Percentiles rank a stretch among this genome's conserved stretches.
Evolutionary conservation across 2,329 filamentous ascomycete genomes (phyloP).

Genomic region (Zasmidium citrigriseum): DNA sequence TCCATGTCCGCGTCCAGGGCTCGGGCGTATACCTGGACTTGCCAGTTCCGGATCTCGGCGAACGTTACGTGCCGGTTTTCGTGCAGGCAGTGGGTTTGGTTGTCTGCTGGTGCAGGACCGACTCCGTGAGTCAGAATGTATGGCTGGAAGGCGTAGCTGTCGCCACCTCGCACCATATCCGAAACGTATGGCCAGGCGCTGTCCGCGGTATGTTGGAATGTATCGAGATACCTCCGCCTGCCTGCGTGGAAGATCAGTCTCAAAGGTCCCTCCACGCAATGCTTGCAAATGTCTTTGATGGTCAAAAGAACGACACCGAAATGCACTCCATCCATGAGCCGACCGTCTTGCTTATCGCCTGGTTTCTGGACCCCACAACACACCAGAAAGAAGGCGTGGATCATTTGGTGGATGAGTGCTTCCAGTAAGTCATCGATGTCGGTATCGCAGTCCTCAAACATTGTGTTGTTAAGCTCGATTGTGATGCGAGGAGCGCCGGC

Average conservation of each 20-base stretch:
- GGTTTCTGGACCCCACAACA: slow-evolving; percentile 41
- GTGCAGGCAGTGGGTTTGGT: slow-evolving; percentile 32
- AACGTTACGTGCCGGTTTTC: slow-evolving; percentile 32
- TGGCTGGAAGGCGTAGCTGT: slow-evolving; percentile 27
- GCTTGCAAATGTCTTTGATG: slow-evolving; percentile 36
- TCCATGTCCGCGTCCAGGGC: slow-evolving; percentile 38
- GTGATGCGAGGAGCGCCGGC: slow-evolving; percentile 34
- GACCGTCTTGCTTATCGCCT: slow-evolving; percentile 34
- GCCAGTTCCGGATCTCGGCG: slow-evolving; percentile 35
- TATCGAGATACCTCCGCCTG: slow-evolving; percentile 9
- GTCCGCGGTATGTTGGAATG: neutral
- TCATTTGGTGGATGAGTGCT: slow-evolving; percentile 47
- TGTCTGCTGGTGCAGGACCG: slow-evolving; percentile 20
- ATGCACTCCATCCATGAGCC: slow-evolving; percentile 40
- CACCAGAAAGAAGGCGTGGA: slow-evolving; percentile 48
- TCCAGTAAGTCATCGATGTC: slow-evolving; percentile 38
- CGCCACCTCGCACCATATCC: neutral
- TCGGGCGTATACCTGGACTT: slow-evolving; percentile 30
- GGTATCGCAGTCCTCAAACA: slow-evolving; percentile 30
- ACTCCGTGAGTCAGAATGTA: slow-evolving; percentile 13
- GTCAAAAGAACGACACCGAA: slow-evolving; percentile 44
- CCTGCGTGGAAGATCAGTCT: slow-evolving; percentile 37
- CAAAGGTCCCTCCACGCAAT: slow-evolving; percentile 30
- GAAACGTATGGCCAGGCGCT: neutral
- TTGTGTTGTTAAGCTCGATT: slow-evolving; percentile 34